These are phyloP conservation scores for Pseudogymnoascus sp. DNA, from an alignment of 2,329 filamentous ascomycete species.

Conservation along the genomic window DNA sequence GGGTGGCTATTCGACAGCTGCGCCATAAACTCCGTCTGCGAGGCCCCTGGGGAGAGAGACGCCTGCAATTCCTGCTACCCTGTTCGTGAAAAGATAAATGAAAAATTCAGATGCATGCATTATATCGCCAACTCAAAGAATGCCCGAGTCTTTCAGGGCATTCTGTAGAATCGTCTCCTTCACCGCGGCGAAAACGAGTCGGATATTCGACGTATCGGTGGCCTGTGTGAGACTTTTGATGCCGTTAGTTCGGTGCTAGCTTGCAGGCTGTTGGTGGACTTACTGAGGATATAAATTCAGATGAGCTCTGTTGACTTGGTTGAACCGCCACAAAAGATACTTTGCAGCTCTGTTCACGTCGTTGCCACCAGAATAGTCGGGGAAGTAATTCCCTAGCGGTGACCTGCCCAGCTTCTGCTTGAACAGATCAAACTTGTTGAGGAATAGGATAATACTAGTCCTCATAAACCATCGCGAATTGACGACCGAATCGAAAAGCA, in stretches of 20 bases:
- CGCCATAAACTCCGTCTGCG: conserved; percentile 4
- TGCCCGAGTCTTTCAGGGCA: conserved; percentile 93
- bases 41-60: neutral
- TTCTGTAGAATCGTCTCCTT: conserved; percentile 99
- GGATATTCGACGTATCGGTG: conserved; percentile 96
- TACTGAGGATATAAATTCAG: conserved; percentile 97
- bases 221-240: conserved; percentile 86
- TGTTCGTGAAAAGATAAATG: neutral
- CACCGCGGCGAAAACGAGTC: conserved; percentile 92
- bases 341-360: conserved; percentile 98
- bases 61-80: neutral
- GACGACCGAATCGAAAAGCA: conserved; percentile 95
- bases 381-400: conserved; percentile 89
- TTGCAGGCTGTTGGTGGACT: conserved; percentile 33
- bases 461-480: conserved; percentile 99
- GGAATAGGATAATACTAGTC: conserved; percentile 95
- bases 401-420: conserved; percentile 86
- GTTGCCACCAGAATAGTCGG: conserved; percentile 93
- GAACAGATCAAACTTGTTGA: conserved; percentile 99
- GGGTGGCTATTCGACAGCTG: neutral
- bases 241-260: neutral
- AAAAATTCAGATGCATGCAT: conserved; percentile 4
- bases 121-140: conserved; percentile 50
- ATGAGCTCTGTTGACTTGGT: conserved; percentile 94
- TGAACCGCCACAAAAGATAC: conserved; percentile 96